phyloP scores from a whole-genome alignment of 768 basidiomycete species.

The Hypholoma fasciculare region DNA sequence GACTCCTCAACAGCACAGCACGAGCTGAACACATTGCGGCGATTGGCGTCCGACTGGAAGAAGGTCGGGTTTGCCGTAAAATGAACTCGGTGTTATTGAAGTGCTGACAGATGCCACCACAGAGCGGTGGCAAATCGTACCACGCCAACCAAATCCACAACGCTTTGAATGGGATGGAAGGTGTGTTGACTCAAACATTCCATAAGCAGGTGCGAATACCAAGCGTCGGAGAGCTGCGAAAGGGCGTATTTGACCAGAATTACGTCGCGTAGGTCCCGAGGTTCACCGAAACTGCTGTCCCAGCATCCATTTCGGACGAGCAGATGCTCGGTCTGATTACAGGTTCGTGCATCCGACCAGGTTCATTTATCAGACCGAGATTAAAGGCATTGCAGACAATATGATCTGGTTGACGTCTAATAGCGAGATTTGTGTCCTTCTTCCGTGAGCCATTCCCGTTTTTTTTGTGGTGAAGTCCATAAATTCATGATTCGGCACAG shows the following conservation, averaged over 20 bases:
- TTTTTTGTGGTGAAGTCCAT: neutral
- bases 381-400: slow-evolving; percentile 15
- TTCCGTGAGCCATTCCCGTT: slow-evolving; percentile 21
- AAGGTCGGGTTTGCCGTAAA: slow-evolving; percentile 6
- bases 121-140: slow-evolving; percentile 10
- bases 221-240: neutral
- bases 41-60: slow-evolving; percentile 8
- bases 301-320: slow-evolving; percentile 13
- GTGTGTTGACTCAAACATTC: slow-evolving; percentile 9
- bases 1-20: neutral
- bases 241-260: neutral
- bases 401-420: slow-evolving; percentile 26
- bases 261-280: slow-evolving; percentile 11
- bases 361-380: neutral
- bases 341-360: slow-evolving; percentile 10
- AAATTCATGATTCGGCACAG: slow-evolving; percentile 4
- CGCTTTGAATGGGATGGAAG: slow-evolving; percentile 12
- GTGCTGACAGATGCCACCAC: neutral
- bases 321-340: slow-evolving; percentile 20
- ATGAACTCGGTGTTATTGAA: too few relatives aligned
- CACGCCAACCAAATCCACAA: slow-evolving; percentile 1
- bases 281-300: slow-evolving; percentile 16
- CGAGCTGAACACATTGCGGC: slow-evolving; percentile 8
- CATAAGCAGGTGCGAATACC: slow-evolving; percentile 15
- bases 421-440: slow-evolving; percentile 22